These are phyloP conservation scores for Asterionellopsis glacialis DNA, from an alignment of 108 stramenopile genomes.

Conservation along the genomic window DNA sequence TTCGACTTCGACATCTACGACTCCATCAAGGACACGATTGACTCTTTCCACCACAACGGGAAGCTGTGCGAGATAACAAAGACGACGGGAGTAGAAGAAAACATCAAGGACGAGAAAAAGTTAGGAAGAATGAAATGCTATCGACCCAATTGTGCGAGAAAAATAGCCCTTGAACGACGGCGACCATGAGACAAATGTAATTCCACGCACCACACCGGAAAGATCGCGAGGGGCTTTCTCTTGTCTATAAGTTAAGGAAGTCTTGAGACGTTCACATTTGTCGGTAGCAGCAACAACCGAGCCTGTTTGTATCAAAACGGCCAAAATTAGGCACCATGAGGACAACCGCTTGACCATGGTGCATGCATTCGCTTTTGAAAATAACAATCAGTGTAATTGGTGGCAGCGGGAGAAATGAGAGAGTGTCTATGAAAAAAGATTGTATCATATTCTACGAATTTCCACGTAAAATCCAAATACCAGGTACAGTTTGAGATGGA, in stretches of 20 bases:
- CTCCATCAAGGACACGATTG: conserved; percentile 76
- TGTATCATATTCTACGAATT: too few species aligned
- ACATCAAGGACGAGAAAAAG: background rate
- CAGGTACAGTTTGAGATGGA: too few species aligned
- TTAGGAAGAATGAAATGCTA: background rate
- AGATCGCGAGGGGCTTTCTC: conserved; percentile 80
- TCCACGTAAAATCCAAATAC: too few species aligned
- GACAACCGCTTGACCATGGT: conserved; percentile 1
- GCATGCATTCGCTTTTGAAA: background rate
- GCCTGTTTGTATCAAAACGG: background rate
- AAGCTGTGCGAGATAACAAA: conserved; percentile 19
- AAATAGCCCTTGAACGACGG: background rate
- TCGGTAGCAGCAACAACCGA: background rate
- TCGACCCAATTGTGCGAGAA: background rate
- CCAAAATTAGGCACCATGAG: background rate
- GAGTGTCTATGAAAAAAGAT: too few species aligned
- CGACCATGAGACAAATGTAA: conserved; percentile 4
- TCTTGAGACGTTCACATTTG: conserved; percentile 67
- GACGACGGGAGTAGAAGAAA: background rate
- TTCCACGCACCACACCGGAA: conserved; percentile 57
- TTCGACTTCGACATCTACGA: conserved; percentile 80
- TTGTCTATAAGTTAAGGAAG: conserved; percentile 72
- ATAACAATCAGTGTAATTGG: too few species aligned
- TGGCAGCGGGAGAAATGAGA: too few species aligned
- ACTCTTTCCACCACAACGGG: conserved; percentile 69